Evolutionary conservation across 148 eudicot species (phyloP).

Genomic region (Limonium bicolor): DNA sequence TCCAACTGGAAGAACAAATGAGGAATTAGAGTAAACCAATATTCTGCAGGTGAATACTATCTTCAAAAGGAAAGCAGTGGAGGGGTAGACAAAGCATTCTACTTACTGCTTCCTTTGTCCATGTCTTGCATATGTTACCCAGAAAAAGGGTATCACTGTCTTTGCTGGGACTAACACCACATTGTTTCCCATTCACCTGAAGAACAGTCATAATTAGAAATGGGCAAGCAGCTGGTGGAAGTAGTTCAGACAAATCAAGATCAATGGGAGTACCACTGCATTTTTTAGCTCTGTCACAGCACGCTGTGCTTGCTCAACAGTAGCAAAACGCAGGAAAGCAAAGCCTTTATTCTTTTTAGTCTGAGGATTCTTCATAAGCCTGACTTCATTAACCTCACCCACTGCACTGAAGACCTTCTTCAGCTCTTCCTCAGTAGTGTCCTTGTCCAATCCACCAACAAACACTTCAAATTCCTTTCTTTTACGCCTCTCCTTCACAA

Average conservation of each 20-base stretch:
- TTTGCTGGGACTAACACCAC: conserved; percentile 95
- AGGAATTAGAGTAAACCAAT: conserved; percentile 21
- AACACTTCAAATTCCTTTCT: conserved; percentile 90
- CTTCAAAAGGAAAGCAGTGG: conserved; percentile 11
- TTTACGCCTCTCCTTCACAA: conserved; percentile 81
- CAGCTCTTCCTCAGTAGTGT: conserved; percentile 90
- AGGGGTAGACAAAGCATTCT: conserved; percentile 18
- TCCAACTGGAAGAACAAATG: conserved; percentile 67
- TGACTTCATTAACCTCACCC: conserved; percentile 80
- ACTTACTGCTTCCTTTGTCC: conserved; percentile 99
- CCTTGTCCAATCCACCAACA: conserved; percentile 99
- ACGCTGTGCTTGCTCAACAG: conserved; percentile 89
- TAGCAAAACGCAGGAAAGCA: conserved; percentile 93
- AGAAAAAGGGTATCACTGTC: conserved; percentile 92
- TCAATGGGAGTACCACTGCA: conserved; percentile 71
- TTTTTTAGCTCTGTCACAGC: conserved; percentile 81
- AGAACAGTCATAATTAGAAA: too few relatives aligned
- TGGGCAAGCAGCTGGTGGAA: conserved; percentile 12
- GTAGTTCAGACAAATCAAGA: conserved; percentile 24
- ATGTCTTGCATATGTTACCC: conserved; percentile 97
- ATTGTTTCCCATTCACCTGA: conserved; percentile 93
- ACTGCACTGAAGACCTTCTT: conserved; percentile 74
- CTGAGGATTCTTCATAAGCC: conserved; percentile 93
- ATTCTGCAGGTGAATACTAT: too few relatives aligned
- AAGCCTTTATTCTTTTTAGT: conserved; percentile 97